A percentile compares a stretch with the other conserved stretches of the same genome.
These are phyloP conservation scores for Physaria fendleri DNA, from an alignment of 345 rosid species.

Conservation along the genomic window DNA sequence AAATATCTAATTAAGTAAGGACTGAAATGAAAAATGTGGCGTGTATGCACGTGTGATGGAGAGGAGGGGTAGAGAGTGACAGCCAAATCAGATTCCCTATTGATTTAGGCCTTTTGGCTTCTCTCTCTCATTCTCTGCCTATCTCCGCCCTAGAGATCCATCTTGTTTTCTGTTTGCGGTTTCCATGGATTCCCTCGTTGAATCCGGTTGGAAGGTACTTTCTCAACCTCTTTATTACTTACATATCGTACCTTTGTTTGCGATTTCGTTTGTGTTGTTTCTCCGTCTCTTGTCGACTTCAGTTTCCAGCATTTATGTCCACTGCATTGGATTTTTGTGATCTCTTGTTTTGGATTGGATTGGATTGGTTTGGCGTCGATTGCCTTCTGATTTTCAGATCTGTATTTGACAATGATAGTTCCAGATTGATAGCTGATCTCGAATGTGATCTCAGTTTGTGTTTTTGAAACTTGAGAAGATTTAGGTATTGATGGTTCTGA, in stretches of 20 bases:
- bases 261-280: background rate
- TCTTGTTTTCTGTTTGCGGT: background rate
- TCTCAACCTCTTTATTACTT: background rate
- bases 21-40: too few relatives aligned
- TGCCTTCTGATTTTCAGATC: slow-evolving; percentile 25
- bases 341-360: background rate
- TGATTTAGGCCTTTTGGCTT: slow-evolving; percentile 14
- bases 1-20: too few relatives aligned
- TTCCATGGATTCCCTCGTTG: slow-evolving; percentile 63
- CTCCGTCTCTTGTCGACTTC: background rate
- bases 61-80: too few relatives aligned
- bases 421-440: background rate
- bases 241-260: background rate
- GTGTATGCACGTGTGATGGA: too few relatives aligned
- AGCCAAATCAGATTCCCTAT: slow-evolving; percentile 36
- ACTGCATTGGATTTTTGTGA: background rate
- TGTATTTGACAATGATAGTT: background rate
- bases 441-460: background rate
- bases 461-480: too few relatives aligned
- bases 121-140: background rate
- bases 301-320: background rate
- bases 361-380: slow-evolving; percentile 3
- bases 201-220: slow-evolving; percentile 80
- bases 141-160: slow-evolving; percentile 6
- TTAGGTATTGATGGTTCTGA: too few relatives aligned